These are phyloP conservation scores for Jamesozyma spencerorum DNA, from an alignment of 805 yeast species.

Conservation along the genomic window DNA sequence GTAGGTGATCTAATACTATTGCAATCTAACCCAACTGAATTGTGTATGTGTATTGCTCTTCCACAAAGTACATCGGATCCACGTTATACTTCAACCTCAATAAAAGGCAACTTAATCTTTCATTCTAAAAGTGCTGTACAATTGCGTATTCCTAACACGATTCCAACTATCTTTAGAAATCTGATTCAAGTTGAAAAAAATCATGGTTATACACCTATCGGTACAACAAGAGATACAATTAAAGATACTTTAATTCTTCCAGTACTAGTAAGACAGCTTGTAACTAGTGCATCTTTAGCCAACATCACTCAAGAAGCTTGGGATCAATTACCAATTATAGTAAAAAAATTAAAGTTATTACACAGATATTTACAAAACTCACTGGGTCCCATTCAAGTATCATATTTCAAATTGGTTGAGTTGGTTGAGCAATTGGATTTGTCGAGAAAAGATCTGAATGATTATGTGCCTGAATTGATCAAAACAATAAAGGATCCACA, in stretches of 20 bases:
- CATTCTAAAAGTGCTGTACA: conserved; percentile 37
- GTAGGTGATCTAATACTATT: conserved; percentile 61
- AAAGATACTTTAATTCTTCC: conserved; percentile 26
- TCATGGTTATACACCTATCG: conserved; percentile 26
- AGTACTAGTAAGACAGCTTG: conserved; percentile 25
- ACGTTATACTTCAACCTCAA: conserved; percentile 46
- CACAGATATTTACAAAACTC: conserved; percentile 38
- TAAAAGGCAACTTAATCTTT: conserved; percentile 49
- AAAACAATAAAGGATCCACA: neutral
- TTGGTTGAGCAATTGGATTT: conserved; percentile 31
- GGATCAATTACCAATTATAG: conserved; percentile 31
- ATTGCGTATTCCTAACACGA: conserved; percentile 42
- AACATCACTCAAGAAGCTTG: conserved; percentile 35
- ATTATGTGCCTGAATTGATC: conserved; percentile 4
- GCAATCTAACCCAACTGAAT: conserved; percentile 34
- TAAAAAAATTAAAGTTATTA: conserved; percentile 36
- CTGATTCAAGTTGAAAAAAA: conserved; percentile 14
- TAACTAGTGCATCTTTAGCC: conserved; percentile 30
- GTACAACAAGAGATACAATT: conserved; percentile 18
- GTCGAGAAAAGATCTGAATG: conserved; percentile 8
- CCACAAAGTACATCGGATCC: conserved; percentile 44
- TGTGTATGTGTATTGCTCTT: conserved; percentile 46
- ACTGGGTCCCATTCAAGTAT: conserved; percentile 34
- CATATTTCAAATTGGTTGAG: conserved; percentile 32
- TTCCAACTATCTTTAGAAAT: conserved; percentile 12